Percentiles rank a stretch among this genome's conserved stretches.
Evolutionary conservation across 23 red algal genomes (phyloP).

Genomic region (Gracilaria caudata): DNA sequence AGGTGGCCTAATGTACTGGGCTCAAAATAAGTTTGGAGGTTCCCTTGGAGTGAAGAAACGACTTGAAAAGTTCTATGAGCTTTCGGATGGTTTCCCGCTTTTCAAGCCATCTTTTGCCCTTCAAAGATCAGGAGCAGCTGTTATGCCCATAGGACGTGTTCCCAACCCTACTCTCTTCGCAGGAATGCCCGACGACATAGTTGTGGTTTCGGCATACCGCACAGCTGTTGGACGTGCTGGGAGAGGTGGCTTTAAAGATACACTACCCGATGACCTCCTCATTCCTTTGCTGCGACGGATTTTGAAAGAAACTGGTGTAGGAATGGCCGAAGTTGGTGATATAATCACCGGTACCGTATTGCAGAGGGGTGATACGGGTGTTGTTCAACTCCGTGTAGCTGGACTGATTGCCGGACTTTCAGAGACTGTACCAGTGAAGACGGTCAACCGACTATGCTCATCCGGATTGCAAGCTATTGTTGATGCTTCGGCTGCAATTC

Average conservation of each 20-base stretch:
- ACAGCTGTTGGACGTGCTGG: conserved; percentile 92
- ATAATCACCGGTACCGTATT: conserved; percentile 89
- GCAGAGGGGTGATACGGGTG: conserved; percentile 88
- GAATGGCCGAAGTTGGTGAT: conserved; percentile 78
- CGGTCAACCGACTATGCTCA: conserved; percentile 95
- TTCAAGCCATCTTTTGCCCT: conserved; percentile 96
- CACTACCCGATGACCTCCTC: conserved; percentile 83
- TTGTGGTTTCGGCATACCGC: conserved; percentile 89
- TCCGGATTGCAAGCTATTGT: conserved; percentile 98
- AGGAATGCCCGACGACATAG: conserved; percentile 85
- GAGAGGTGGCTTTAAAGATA: conserved; percentile 94
- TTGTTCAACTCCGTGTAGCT: conserved; percentile 85
- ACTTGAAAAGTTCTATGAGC: conserved; percentile 60
- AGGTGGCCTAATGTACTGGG: conserved; percentile 97
- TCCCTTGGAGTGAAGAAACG: conserved; percentile 65
- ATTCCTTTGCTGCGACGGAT: conserved; percentile 80
- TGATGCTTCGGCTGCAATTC: conserved; percentile 92
- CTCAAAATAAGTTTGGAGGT: conserved; percentile 75
- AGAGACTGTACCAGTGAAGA: conserved; percentile 74
- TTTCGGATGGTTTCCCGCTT: conserved; percentile 72
- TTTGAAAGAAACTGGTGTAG: conserved; percentile 67
- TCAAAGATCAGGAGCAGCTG: conserved; percentile 46
- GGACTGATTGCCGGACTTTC: conserved; percentile 83
- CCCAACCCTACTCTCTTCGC: conserved; percentile 63
- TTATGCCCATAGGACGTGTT: conserved; percentile 42